These are phyloP conservation scores for Neoboletus magnificus DNA, from an alignment of 768 basidiomycete genomes.

Conservation along the genomic window DNA sequence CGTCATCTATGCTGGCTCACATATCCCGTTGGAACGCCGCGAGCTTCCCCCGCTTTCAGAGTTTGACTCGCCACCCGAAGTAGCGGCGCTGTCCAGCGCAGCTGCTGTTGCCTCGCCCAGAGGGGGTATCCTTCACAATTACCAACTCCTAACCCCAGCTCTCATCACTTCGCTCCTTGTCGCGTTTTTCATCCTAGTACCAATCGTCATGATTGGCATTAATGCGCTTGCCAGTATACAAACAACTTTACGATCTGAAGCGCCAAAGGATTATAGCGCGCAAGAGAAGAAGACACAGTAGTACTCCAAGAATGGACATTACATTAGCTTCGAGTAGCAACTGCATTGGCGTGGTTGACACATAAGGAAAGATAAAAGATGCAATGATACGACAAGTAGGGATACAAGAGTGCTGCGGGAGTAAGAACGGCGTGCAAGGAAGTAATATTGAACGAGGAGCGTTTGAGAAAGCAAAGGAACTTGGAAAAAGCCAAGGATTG, in stretches of 20 bases:
- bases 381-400: constrained; percentile 23
- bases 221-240: constrained; percentile 71
- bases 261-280: constrained; percentile 63
- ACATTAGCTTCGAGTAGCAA: constrained; percentile 16
- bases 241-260: constrained; percentile 58
- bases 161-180: constrained; percentile 66
- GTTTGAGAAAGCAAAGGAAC: constrained; percentile 13
- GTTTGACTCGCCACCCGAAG: constrained; percentile 28
- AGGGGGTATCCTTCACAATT: constrained; percentile 65
- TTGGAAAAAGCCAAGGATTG: not conserved
- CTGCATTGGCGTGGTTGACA: constrained; percentile 14
- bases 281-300: constrained; percentile 78
- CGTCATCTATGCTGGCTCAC: constrained; percentile 61
- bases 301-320: constrained; percentile 18
- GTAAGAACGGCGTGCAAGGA: constrained; percentile 8
- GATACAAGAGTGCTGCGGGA: constrained; percentile 29
- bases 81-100: constrained; percentile 28
- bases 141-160: constrained; percentile 75
- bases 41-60: constrained; percentile 31
- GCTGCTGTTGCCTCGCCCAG: constrained; percentile 32
- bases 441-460: constrained; percentile 4
- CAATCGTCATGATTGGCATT: constrained; percentile 62
- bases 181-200: constrained; percentile 62
- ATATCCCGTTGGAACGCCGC: constrained; percentile 40
- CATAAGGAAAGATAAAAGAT: constrained; percentile 23